Evolutionary conservation across 2,329 filamentous ascomycete genomes (phyloP).

Genomic region (Aspergillus udagawae): DNA sequence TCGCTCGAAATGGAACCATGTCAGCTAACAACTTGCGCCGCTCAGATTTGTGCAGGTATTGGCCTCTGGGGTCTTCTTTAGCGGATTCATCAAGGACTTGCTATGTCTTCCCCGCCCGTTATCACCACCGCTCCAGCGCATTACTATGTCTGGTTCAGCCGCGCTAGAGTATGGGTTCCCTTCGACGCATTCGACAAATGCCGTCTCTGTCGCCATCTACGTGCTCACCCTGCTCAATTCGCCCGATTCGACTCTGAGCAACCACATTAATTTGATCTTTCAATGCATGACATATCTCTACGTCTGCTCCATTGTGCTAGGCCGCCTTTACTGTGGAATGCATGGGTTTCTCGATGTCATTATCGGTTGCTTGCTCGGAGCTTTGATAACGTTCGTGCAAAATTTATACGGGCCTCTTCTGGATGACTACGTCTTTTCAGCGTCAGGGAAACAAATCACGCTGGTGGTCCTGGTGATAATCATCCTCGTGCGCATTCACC

Average conservation of each 20-base stretch:
- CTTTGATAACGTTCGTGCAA: slow-evolving; percentile 55
- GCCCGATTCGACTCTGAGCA: slow-evolving; percentile 58
- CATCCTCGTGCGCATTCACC: slow-evolving; percentile 79
- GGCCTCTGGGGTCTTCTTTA: slow-evolving; percentile 76
- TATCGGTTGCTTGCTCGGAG: slow-evolving; percentile 73
- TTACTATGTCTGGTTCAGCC: slow-evolving; percentile 95
- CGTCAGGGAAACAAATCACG: slow-evolving; percentile 61
- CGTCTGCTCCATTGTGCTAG: slow-evolving; percentile 81
- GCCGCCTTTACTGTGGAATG: slow-evolving; percentile 96
- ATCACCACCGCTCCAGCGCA: slow-evolving; percentile 85
- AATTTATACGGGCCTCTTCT: slow-evolving; percentile 55
- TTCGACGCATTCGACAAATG: slow-evolving; percentile 95
- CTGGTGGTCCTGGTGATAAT: slow-evolving; percentile 64
- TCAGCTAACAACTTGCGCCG: slow-evolving; percentile 11
- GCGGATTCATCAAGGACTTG: slow-evolving; percentile 91
- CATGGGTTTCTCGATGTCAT: slow-evolving; percentile 93
- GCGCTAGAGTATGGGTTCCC: slow-evolving; percentile 96
- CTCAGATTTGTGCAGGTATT: slow-evolving; percentile 63
- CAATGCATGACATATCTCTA: slow-evolving; percentile 77
- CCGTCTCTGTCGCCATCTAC: slow-evolving; percentile 88
- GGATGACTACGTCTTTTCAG: slow-evolving; percentile 66
- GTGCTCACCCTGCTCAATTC: slow-evolving; percentile 66
- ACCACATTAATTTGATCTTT: slow-evolving; percentile 57
- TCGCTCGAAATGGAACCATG: not conserved
- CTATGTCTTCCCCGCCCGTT: slow-evolving; percentile 87